These are phyloP conservation scores for Hemileccinum impolitum DNA, from an alignment of 768 basidiomycete species.

Conservation along the genomic window DNA sequence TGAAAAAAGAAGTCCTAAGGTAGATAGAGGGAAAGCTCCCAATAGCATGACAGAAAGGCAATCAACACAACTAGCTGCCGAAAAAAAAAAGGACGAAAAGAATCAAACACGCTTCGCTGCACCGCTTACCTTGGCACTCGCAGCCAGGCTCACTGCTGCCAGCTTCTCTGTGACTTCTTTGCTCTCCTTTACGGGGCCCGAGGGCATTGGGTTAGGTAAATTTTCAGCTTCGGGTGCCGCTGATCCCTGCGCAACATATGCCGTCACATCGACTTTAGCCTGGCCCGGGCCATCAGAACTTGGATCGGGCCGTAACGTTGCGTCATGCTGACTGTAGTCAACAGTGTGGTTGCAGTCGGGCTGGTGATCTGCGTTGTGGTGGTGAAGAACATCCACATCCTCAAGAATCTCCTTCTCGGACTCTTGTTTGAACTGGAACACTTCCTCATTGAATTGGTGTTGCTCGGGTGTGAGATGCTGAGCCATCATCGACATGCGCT, in stretches of 20 bases:
- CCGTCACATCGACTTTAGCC: not conserved
- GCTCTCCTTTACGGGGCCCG: conserved; percentile 9
- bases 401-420: conserved; percentile 54
- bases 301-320: not conserved
- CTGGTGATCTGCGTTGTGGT: conserved; percentile 35
- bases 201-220: conserved; percentile 1
- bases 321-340: not conserved
- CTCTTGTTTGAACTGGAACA: conserved; percentile 75
- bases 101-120: conserved; percentile 14
- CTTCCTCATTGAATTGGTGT: conserved; percentile 51
- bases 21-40: conserved; percentile 6
- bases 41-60: too few relatives aligned
- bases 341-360: not conserved
- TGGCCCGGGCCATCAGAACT: not conserved
- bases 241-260: conserved; percentile 3
- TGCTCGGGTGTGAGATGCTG: conserved; percentile 40
- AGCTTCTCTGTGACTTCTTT: conserved; percentile 27
- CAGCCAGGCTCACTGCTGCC: conserved; percentile 26
- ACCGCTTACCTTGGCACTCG: conserved; percentile 31
- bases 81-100: not conserved
- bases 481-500: conserved; percentile 63
- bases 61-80: not conserved
- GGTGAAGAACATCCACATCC: conserved; percentile 46
- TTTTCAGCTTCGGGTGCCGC: not conserved
- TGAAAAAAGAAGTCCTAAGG: not conserved